phyloP scores from a whole-genome alignment of 2,329 filamentous ascomycete species.

The Clarireedia monteithiana region DNA sequence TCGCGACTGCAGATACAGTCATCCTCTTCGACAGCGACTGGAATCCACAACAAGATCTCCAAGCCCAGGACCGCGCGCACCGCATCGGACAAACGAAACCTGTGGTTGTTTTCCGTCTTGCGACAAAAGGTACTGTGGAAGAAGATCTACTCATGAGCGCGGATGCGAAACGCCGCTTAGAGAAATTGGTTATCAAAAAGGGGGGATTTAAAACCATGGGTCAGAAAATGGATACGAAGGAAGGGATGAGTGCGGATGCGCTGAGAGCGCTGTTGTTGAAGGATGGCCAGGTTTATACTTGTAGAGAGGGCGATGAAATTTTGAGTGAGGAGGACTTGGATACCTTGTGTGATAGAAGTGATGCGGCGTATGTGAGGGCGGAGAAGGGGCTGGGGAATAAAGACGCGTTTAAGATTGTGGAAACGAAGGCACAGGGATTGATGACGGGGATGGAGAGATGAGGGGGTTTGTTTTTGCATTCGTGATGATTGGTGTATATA shows the following conservation, averaged over 20 bases:
- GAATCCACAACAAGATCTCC: constrained; percentile 95
- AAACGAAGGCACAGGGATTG: constrained; percentile 53
- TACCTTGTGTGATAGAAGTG: constrained; percentile 65
- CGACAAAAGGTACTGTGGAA: constrained; percentile 88
- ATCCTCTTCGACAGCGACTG: constrained; percentile 86
- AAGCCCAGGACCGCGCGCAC: constrained; percentile 92
- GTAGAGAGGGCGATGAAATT: constrained; percentile 54
- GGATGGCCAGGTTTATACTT: constrained; percentile 61
- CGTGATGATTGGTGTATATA: not conserved
- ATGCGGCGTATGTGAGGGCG: constrained; percentile 58
- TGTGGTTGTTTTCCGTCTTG: constrained; percentile 88
- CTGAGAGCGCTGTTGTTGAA: constrained; percentile 56
- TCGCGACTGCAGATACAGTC: constrained; percentile 85
- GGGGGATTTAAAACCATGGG: constrained; percentile 69
- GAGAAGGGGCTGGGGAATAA: constrained; percentile 71
- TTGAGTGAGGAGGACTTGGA: constrained; percentile 70
- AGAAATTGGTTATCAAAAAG: constrained; percentile 94
- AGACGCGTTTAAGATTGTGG: constrained; percentile 68
- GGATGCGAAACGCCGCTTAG: constrained; percentile 82
- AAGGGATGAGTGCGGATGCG: constrained; percentile 49
- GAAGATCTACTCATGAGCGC: constrained; percentile 79
- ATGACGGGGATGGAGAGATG: constrained; percentile 20
- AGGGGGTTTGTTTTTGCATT: not conserved
- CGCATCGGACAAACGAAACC: constrained; percentile 89
- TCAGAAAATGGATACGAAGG: constrained; percentile 48